Evolutionary conservation across 1,284 basidiomycete genomes (phyloP).

Genomic region (Apiotrichum gamsii): DNA sequence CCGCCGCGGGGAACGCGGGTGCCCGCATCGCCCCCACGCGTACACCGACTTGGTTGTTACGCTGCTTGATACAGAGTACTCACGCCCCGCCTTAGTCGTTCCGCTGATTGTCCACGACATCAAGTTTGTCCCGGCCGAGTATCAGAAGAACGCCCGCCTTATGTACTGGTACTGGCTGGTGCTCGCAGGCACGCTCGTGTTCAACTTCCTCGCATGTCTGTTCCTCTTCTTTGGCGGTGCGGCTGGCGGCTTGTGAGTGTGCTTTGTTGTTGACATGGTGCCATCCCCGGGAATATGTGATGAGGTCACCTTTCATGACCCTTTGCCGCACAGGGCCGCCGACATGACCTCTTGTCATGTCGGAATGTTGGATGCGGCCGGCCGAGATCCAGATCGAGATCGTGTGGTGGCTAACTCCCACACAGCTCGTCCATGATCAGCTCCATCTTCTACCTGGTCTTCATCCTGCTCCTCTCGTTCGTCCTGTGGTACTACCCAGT

Average conservation of each 20-base stretch:
- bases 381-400: too few relatives aligned
- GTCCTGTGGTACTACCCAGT: slow-evolving; percentile 90
- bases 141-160: slow-evolving; percentile 69
- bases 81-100: slow-evolving; percentile 57
- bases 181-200: slow-evolving; percentile 65
- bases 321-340: too few relatives aligned
- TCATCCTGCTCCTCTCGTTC: slow-evolving; percentile 77
- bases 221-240: slow-evolving; percentile 69
- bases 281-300: too few relatives aligned
- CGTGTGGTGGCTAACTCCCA: slow-evolving; percentile 20
- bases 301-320: too few relatives aligned
- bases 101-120: slow-evolving; percentile 93
- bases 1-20: background rate
- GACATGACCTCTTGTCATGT: too few relatives aligned
- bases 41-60: background rate
- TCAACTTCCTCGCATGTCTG: slow-evolving; percentile 90
- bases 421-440: slow-evolving; percentile 27
- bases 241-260: slow-evolving; percentile 1
- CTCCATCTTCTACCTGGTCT: slow-evolving; percentile 58
- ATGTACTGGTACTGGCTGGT: slow-evolving; percentile 84
- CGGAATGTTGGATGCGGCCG: too few relatives aligned
- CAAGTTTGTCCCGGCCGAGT: slow-evolving; percentile 76
- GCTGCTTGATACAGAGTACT: too few relatives aligned
- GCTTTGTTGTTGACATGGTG: too few relatives aligned
- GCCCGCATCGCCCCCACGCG: too few relatives aligned